Evolutionary conservation across 768 basidiomycete genomes (phyloP), one percentile per base, ranked within the genome.

Genomic region (Lentinula sp.): DNA sequence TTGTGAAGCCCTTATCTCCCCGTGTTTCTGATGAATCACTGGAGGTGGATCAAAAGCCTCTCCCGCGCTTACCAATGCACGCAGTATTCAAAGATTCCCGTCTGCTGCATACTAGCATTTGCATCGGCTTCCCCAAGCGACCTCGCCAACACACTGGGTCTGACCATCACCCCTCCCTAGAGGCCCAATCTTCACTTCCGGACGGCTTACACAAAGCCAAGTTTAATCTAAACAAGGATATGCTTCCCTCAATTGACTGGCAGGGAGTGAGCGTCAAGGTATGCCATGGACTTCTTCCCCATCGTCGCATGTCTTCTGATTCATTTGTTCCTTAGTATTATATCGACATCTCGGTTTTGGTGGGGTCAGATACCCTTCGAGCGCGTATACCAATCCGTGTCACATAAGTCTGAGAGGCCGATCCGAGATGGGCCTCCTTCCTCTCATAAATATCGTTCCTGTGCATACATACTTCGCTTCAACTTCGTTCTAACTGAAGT

Each of bases 111-210:
- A 82, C 76, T 16, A 76, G 79, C 54, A 76, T 90, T 48, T 81
- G 74, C 55, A 80, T 87, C 49, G 89, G 89, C 1, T 90, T 90
- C 65, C 85, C 86, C 16, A 90, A 89, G 64, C 83, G 87, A 16
- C 86, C 87, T 8, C 77, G 82, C 33, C 75, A 77, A 50, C 75
- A 76, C 10, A 71, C 73, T 54, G 71, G 70, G 45, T 72, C 75
- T 35, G 64, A 69, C 42, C 70, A 75, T 46, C 82, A 83, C 66
- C 79, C 81, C 3, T 73, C 81, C 2, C 62, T 83, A 57, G 78
- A 82, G 41, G 72, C 72, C 0, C 77, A 81, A 46, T 71, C 76
- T 7, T 67, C 78, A 16, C 76, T 87, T 36, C 88, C 89, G 1
- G 87, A 90, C 67, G 89, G 89, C 12, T 76, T 90, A 2, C 83